Evolutionary conservation across 2,329 filamentous ascomycete species (phyloP).

Genomic region (Tolypocladium capitatum): DNA sequence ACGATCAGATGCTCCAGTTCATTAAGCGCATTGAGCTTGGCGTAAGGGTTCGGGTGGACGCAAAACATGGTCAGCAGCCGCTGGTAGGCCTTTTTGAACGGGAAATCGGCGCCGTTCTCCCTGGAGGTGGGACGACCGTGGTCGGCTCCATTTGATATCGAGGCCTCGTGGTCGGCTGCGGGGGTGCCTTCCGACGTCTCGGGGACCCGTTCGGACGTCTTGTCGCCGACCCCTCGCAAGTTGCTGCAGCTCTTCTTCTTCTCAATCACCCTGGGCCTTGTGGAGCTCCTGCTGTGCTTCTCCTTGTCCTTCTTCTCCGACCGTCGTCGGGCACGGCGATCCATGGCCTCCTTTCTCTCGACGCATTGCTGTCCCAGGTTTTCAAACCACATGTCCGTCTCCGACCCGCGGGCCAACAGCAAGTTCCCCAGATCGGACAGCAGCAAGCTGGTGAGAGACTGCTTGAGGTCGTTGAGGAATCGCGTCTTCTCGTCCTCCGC

Average conservation of each 20-base stretch:
- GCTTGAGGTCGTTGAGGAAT: constrained; percentile 68
- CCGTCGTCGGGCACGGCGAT: constrained; percentile 30
- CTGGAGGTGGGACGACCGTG: constrained; percentile 7
- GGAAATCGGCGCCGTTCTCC: constrained; percentile 44
- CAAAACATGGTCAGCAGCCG: constrained; percentile 75
- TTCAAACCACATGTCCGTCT: constrained; percentile 82
- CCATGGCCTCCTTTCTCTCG: constrained; percentile 43
- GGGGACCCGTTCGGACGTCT: constrained; percentile 17
- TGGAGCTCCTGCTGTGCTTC: constrained; percentile 26
- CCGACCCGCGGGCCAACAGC: constrained; percentile 77
- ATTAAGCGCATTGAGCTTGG: constrained; percentile 70
- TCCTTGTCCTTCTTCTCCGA: constrained; percentile 28
- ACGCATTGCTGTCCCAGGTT: constrained; percentile 54
- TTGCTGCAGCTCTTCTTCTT: constrained; percentile 59
- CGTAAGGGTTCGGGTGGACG: constrained; percentile 74
- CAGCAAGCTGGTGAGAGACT: constrained; percentile 69
- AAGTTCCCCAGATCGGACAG: constrained; percentile 81
- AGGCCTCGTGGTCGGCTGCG: constrained; percentile 27
- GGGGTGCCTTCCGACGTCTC: constrained; percentile 25
- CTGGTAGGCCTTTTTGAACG: constrained; percentile 68
- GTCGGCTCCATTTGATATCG: constrained; percentile 7
- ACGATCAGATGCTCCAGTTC: constrained; percentile 75
- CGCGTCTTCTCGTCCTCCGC: constrained; percentile 55
- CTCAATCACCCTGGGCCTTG: constrained; percentile 40
- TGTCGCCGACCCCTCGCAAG: constrained; percentile 38